Evolutionary conservation across 305 asterid species (phyloP).

Genomic region (Solanum hybrid): DNA sequence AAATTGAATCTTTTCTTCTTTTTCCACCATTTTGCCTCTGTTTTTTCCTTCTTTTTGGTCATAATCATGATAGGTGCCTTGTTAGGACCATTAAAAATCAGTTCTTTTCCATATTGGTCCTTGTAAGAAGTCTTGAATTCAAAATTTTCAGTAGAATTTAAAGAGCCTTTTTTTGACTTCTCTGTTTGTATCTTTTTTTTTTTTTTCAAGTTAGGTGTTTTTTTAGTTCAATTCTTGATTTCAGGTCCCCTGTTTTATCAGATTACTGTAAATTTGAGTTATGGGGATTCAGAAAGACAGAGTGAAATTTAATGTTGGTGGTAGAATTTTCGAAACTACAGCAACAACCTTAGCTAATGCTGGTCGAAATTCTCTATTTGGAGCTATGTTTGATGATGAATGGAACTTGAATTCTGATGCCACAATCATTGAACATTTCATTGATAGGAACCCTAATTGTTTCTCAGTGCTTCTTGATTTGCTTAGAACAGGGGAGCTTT

Average conservation of each 20-base stretch:
- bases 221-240: neutral
- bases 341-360: conserved; percentile 80
- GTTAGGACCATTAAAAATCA: conserved; percentile 11
- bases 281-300: conserved; percentile 84
- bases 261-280: conserved; percentile 2
- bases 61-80: conserved; percentile 12
- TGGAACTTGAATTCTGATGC: conserved; percentile 53
- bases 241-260: neutral
- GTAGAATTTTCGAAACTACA: conserved; percentile 66
- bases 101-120: neutral
- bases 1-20: neutral
- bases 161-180: neutral
- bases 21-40: neutral
- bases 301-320: conserved; percentile 72
- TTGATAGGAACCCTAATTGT: conserved; percentile 83
- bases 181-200: neutral
- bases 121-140: neutral
- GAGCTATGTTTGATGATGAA: conserved; percentile 74
- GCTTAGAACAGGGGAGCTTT: conserved; percentile 79
- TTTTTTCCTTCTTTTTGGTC: neutral
- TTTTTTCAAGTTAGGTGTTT: neutral
- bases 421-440: conserved; percentile 48
- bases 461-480: conserved; percentile 78
- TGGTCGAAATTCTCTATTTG: conserved; percentile 78
- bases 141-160: neutral